Evolutionary conservation across 192 early-diverging fungal genomes (phyloP).

Genomic region (Gryganskiella cystojenkinii): DNA sequence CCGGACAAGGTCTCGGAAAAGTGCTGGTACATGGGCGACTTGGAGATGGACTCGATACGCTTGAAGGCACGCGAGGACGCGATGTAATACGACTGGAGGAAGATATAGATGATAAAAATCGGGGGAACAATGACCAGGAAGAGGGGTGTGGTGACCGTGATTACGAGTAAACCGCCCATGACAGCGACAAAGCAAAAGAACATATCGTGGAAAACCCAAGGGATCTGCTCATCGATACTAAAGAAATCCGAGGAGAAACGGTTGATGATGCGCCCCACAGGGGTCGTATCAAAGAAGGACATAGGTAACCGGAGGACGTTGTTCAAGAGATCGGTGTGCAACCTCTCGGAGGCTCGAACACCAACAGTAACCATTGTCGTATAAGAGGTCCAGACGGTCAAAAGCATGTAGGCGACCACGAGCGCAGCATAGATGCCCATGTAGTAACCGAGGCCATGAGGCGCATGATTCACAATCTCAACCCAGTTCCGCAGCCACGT

Average conservation of each 20-base stretch:
- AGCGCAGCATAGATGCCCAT: constrained; percentile 51
- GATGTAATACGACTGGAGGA: constrained; percentile 65
- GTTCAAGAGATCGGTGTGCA: constrained; percentile 40
- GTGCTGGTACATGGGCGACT: constrained; percentile 75
- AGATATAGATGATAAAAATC: constrained; percentile 29
- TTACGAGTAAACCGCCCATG: constrained; percentile 58
- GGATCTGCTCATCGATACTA: constrained; percentile 69
- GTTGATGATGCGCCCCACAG: constrained; percentile 84
- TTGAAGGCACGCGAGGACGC: constrained; percentile 74
- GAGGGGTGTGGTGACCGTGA: constrained; percentile 56
- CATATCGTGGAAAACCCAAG: constrained; percentile 51
- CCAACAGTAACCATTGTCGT: constrained; percentile 35
- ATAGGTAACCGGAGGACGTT: constrained; percentile 64
- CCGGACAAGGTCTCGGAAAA: constrained; percentile 64
- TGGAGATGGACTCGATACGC: constrained; percentile 74
- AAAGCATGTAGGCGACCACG: constrained; percentile 21
- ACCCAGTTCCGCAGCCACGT: constrained; percentile 33
- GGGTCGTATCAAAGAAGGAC: constrained; percentile 77
- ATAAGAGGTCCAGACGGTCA: constrained; percentile 17
- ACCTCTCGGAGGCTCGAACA: constrained; percentile 27
- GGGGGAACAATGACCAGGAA: constrained; percentile 52
- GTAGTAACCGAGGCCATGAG: constrained; percentile 42
- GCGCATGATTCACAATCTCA: neutral
- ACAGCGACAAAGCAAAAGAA: constrained; percentile 55
- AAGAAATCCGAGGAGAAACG: constrained; percentile 88